Evolutionary conservation across 495 filamentous ascomycete genomes (phyloP).

Genomic region (Thozetella sp.): DNA sequence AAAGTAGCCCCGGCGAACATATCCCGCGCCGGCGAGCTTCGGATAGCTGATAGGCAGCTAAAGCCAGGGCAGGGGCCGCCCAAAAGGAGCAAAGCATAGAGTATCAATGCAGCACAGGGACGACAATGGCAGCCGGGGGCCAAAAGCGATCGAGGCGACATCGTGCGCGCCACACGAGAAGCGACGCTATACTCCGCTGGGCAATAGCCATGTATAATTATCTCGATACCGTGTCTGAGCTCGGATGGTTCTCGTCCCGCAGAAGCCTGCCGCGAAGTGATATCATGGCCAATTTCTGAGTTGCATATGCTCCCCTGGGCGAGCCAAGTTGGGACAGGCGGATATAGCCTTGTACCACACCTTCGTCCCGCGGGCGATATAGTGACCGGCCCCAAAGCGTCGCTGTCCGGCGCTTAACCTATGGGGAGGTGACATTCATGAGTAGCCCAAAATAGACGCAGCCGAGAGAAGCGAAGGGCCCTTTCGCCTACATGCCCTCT

Average conservation of each 20-base stretch:
- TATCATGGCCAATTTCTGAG: neutral
- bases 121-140: too few relatives aligned
- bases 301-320: neutral
- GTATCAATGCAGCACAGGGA: too few relatives aligned
- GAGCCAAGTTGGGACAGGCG: neutral
- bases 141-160: too few relatives aligned
- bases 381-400: neutral
- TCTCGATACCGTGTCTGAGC: neutral
- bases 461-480: neutral
- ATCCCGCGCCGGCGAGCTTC: too few relatives aligned
- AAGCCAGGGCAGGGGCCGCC: too few relatives aligned
- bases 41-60: too few relatives aligned
- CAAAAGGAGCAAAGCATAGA: too few relatives aligned
- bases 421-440: neutral
- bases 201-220: neutral
- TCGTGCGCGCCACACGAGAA: neutral
- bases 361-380: neutral
- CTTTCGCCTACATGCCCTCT: neutral
- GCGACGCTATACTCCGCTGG: neutral
- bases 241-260: neutral
- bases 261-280: neutral
- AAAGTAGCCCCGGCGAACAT: too few relatives aligned
- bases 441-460: constrained; percentile 1
- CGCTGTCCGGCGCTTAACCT: neutral
- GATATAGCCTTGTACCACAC: neutral